These are phyloP conservation scores for Pseudocercospora eumusae DNA, from an alignment of 2,329 filamentous ascomycete genomes.

Conservation along the genomic window DNA sequence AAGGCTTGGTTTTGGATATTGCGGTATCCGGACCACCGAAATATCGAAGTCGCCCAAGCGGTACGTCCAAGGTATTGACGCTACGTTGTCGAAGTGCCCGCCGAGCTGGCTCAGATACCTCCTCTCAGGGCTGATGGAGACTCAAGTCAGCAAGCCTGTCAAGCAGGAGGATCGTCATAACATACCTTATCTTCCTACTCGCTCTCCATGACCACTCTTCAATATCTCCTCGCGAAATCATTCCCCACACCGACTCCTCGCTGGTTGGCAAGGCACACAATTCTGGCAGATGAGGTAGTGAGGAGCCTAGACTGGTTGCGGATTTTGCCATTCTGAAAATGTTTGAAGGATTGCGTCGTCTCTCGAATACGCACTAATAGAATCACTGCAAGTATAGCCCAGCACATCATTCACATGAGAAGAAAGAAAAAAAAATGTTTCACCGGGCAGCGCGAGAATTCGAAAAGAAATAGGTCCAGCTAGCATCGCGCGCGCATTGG, in stretches of 20 bases:
- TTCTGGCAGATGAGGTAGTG: slow-evolving; percentile 5
- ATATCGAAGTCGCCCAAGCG: not conserved
- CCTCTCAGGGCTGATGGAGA: not conserved
- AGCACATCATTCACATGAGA: slow-evolving; percentile 4
- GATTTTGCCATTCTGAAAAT: not conserved
- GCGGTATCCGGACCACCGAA: not conserved
- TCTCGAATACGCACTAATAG: not conserved
- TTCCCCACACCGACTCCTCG: slow-evolving; percentile 1
- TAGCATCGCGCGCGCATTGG: not conserved
- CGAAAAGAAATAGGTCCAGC: not conserved
- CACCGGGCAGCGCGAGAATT: slow-evolving; percentile 5
- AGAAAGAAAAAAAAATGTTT: not conserved
- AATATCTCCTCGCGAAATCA: not conserved
- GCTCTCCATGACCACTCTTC: not conserved
- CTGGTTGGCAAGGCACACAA: slow-evolving; percentile 8
- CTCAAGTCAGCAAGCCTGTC: not conserved
- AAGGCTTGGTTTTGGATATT: not conserved
- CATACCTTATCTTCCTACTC: not conserved
- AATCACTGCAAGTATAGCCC: slow-evolving; percentile 1
- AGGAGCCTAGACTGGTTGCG: slow-evolving; percentile 7
- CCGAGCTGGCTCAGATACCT: not conserved
- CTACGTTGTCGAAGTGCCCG: not conserved
- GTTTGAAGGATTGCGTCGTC: not conserved
- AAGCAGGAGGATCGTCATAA: not conserved
- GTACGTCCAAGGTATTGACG: not conserved